Percentiles rank a stretch among this genome's conserved stretches.
phyloP scores from a whole-genome alignment of 2,329 filamentous ascomycete species.

The Sporothrix luriei region DNA sequence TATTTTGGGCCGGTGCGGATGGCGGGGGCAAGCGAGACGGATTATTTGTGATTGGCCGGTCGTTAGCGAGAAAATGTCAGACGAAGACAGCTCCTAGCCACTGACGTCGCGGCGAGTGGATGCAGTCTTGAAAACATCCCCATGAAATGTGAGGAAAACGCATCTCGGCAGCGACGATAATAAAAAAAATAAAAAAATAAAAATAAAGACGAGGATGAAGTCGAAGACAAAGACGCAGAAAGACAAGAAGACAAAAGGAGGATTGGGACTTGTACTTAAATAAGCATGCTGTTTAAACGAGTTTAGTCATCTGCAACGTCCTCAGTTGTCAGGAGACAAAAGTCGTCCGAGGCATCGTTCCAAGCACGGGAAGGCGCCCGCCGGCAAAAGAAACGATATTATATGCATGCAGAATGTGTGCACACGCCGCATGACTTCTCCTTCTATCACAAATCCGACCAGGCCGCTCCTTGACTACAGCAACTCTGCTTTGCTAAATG shows the following conservation, averaged over 20 bases:
- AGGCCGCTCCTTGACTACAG: neutral
- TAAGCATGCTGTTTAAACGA: no score
- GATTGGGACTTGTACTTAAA: no score
- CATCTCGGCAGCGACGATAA: neutral
- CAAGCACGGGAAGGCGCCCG: no score
- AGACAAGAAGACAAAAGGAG: no score
- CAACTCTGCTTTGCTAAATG: neutral
- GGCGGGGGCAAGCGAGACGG: conserved; percentile 42
- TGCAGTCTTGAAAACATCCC: neutral
- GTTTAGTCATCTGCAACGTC: no score
- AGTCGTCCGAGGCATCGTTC: no score
- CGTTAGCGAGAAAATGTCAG: conserved; percentile 40
- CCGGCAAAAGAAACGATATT: no score
- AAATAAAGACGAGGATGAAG: no score
- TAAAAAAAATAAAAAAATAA: no score
- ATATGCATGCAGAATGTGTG: neutral
- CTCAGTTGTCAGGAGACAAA: no score
- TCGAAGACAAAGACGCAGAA: no score
- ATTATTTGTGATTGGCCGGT: conserved; percentile 43
- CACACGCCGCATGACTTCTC: neutral
- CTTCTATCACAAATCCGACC: neutral
- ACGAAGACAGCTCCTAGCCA: neutral
- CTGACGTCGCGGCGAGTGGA: conserved; percentile 18
- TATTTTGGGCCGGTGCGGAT: conserved; percentile 6
- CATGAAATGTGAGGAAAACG: neutral